phyloP scores from a whole-genome alignment of 345 rosid genomes.

The Pistacia atlantica region DNA sequence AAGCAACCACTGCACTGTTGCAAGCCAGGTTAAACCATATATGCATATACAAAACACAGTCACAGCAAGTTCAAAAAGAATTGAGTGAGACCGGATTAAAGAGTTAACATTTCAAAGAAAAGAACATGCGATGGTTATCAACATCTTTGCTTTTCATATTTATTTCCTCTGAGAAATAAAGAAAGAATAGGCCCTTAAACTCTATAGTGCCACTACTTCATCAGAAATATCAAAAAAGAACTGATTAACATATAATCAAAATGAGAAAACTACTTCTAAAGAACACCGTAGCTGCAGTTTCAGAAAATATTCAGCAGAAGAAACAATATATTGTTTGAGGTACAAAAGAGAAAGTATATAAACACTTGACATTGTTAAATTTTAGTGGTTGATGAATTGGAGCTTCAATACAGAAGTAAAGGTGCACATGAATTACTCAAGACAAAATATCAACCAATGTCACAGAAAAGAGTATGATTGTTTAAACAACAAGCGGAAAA shows the following conservation, averaged over 20 bases:
- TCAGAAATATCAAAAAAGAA: neutral
- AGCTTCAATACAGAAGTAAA: neutral
- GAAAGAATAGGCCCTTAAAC: neutral
- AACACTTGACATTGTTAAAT: neutral
- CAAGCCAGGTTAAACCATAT: slow-evolving; percentile 25
- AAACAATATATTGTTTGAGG: neutral
- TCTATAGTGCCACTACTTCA: neutral
- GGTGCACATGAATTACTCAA: neutral
- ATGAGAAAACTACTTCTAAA: neutral
- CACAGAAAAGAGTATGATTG: neutral
- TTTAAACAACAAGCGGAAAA: neutral
- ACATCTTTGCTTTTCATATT: neutral
- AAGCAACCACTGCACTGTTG: slow-evolving; percentile 63
- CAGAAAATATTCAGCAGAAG: neutral
- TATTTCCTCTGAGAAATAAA: neutral
- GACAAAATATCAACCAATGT: neutral
- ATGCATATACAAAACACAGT: neutral
- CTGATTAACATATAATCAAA: neutral
- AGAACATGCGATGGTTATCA: neutral
- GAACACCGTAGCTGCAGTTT: neutral
- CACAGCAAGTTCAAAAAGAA: neutral
- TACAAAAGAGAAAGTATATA: neutral
- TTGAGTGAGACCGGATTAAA: neutral
- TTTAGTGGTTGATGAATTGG: neutral
- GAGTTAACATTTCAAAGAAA: neutral